Base-by-base conservation (phyloP, 805 yeast species). In the Kregervanrija pseudodelftensis region DNA sequence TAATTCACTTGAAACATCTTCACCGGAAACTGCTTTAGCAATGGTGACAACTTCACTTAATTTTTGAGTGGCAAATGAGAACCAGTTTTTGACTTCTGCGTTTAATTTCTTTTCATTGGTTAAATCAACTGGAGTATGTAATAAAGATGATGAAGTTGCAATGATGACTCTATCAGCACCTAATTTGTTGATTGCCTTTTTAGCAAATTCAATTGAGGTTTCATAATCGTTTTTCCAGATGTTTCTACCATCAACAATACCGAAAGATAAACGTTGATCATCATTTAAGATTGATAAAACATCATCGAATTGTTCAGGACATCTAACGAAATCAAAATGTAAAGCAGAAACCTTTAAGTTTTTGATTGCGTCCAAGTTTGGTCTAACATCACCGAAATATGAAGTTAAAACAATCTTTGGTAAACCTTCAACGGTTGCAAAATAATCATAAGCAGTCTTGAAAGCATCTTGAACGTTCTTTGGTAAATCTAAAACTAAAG, bases 211-310 rank as follows among this genome's bases (percentile, higher is more conserved):
- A 64, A 89, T 73, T 57, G 99, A 95, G 73, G 81, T 80, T 64
- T 93, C 68, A 65, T 84, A 87, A 77, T 93, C 85, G 70, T 95
- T 84, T 81, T 93, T 93, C 99, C 99, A 93, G 74, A 93, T 88
- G 83, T 93, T 93, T 81, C 99, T 89, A 74, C 99, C 99, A 64
- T 89, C 95, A 63, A 93, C 90, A 61, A 93, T 79, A 87, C 99
- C 99, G 56, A 85, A 96, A 51, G 98, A 91, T 65, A 93, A 76
- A 53, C 76, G 72, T 77, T 93, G 95, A 55, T 79, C 72, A 53
- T 73, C 77, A 55, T 75, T 66, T 48, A 91, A 71, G 61, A 85
- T 73, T 47, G 77, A 72, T 49, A 77, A 71, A 59, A 86, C 95
- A 46, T 80, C 86, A 47, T 87, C 91, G 56, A 93, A 80, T 79